A percentile compares a stretch with the other conserved stretches of the same genome.
Evolutionary conservation across 352 stramenopile species (phyloP).

Genomic region (Phytopythium oedochilum): DNA sequence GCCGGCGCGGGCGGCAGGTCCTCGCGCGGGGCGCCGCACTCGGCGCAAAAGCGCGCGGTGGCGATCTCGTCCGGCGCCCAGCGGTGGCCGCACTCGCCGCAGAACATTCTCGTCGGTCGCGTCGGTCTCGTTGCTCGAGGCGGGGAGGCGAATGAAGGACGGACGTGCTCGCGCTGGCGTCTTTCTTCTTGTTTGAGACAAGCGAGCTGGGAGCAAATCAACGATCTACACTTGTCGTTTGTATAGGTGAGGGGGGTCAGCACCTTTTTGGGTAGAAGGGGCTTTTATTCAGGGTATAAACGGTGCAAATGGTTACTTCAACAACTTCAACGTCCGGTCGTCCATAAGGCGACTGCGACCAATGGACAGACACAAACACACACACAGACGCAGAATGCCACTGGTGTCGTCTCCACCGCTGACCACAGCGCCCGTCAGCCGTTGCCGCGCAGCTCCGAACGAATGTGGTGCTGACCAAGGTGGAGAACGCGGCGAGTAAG

Average conservation of each 20-base stretch:
- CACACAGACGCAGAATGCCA: no score
- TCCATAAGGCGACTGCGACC: no score
- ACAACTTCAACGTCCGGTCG: neutral
- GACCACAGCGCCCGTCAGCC: no score
- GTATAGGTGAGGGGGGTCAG: neutral
- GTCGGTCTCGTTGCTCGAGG: no score
- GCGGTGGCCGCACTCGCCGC: constrained; percentile 72
- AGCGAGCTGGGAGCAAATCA: neutral
- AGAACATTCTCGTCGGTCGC: constrained; percentile 54
- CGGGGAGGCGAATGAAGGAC: neutral
- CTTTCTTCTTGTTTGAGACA: constrained; percentile 5
- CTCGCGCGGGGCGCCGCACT: constrained; percentile 71
- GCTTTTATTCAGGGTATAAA: neutral
- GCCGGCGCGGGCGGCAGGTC: constrained; percentile 25
- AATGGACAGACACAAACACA: no score
- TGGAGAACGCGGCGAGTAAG: no score
- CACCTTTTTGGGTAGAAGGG: neutral
- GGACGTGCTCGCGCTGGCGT: neutral
- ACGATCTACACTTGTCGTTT: neutral
- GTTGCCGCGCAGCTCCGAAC: no score
- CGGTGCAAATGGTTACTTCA: neutral
- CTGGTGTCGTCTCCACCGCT: no score
- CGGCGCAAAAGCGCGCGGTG: constrained; percentile 75
- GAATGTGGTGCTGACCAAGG: no score
- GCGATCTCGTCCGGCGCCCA: constrained; percentile 81